Evolutionary conservation across 202 grass and related monocot species (phyloP), one percentile per base, ranked within the genome.

Genomic region (Dendrocalamus latiflorus): DNA sequence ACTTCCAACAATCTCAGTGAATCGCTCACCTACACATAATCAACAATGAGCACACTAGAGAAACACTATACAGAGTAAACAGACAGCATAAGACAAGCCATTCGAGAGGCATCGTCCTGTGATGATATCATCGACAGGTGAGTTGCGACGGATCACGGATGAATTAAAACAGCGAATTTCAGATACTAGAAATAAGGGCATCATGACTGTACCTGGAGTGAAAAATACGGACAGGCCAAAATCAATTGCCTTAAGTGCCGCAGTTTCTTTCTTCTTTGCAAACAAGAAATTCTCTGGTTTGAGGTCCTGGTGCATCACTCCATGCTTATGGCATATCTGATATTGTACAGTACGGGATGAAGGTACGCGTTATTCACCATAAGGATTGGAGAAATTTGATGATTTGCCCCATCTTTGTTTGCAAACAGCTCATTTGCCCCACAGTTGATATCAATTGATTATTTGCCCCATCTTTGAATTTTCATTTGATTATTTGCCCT

Each of bases 201-300:
- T 41, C 24, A 38, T 47, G 48, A 71, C 2, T 53, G 44, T 78
- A 96, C 93, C 93, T 88, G 93, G 93, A 21, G 86, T 91, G 86
- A 96, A 96, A 77, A 93, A 96, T 70, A 96, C 88, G 72, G 93
- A 96, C 3, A 96, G 78, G 10, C 93, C 93, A 63, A 96, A 96
- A 91, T 96, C 93, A 89, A 96, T 96, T 28, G 90, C 77, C 60
- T 96, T 96, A 64, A 96, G 77, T 10, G 86, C 83, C 0, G 90
- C 86, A 6, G 93, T 89, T 91, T 96, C 93, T 68, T 96, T 96
- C 79, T 93, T 96, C 81, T 96, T 96, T 6, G 83, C 88, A 74
- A 96, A 96, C 87, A 96, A 91, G 77, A 96, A 96, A 66, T 96
- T 96, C 74, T 96, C 93, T 64, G 93, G 93, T 59, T 96, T 96